Evolutionary conservation across 2,329 filamentous ascomycete genomes (phyloP), one percentile per base, ranked within the genome.

Genomic region (Meredithiella fracta): DNA sequence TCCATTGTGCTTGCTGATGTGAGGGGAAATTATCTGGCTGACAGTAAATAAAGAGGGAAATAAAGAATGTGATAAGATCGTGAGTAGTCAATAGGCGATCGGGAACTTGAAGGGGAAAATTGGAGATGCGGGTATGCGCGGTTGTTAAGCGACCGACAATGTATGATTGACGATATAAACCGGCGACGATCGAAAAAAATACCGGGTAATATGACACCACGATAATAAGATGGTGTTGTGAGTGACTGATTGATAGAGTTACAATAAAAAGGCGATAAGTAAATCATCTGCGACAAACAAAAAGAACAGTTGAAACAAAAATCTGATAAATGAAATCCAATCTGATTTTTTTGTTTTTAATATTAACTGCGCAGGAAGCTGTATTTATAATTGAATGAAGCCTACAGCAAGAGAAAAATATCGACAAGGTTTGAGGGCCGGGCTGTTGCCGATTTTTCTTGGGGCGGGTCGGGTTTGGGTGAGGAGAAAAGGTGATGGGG

Each of bases 1-100:
- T 58, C 57, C 57, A 58, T 58, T 9, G 29, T 31, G 37, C 26
- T 23, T 31, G 37, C 26, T 23, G 25, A 15, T 49, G 23, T 23
- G 8, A 40, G 9, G n/a, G 44, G n/a, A 44, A 20, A 44, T 8
- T 49, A 9, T 3, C 17, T 26, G 42, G 42, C n/a, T 20, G 38
- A 20, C n/a, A 42, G 11, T 42, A 15, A 7, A 4, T 20, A 7
- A 20, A 42, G 38, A n/a, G 6, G 4, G 38, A 42, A 20, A n/a
- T 42, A 15, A 42, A 42, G 38, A 20, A n/a, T 4, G 38, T 42
- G 38, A 20, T 15, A 15, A 20, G 6, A 42, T 15, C 11, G 29
- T 34, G 11, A 11, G 11, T 34, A 11, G 11, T 34, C 11, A 34
- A 34, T 34, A 34, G 29, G 29, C 17, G 14, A 7, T 17, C 40